Percentiles rank a stretch among this genome's conserved stretches.
phyloP scores from a whole-genome alignment of 2,329 filamentous ascomycete species.

The Aphanocladium album region DNA sequence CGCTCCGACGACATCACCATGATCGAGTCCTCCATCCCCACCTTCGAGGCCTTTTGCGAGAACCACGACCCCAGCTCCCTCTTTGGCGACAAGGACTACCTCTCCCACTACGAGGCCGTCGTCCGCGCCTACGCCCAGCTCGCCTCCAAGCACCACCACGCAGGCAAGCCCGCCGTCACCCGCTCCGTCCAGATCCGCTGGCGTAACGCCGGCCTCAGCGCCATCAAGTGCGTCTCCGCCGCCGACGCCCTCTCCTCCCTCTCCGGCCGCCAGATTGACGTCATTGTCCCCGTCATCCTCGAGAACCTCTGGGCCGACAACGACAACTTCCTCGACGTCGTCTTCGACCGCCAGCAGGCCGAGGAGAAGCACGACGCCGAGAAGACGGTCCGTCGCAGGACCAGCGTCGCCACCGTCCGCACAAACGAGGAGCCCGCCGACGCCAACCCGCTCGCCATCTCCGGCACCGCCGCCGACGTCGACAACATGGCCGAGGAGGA shows the following conservation, averaged over 20 bases:
- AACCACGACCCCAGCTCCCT: slow-evolving; percentile 83
- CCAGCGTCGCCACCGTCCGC: slow-evolving; percentile 73
- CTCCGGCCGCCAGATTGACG: slow-evolving; percentile 68
- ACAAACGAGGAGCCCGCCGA: slow-evolving; percentile 64
- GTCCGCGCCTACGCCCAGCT: slow-evolving; percentile 75
- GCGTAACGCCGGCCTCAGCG: slow-evolving; percentile 68
- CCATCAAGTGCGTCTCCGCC: slow-evolving; percentile 74
- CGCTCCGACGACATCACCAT: slow-evolving; percentile 84
- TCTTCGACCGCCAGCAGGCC: slow-evolving; percentile 62
- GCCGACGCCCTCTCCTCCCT: slow-evolving; percentile 75
- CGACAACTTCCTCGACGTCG: slow-evolving; percentile 61
- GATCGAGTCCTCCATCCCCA: slow-evolving; percentile 82
- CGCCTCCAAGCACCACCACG: slow-evolving; percentile 58
- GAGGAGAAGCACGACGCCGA: slow-evolving; percentile 66
- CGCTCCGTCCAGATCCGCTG: slow-evolving; percentile 74
- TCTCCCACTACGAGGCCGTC: slow-evolving; percentile 75
- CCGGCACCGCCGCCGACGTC: slow-evolving; percentile 68
- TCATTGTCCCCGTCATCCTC: slow-evolving; percentile 78
- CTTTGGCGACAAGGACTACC: slow-evolving; percentile 78
- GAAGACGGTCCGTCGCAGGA: slow-evolving; percentile 59
- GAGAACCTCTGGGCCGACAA: slow-evolving; percentile 78
- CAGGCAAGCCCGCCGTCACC: slow-evolving; percentile 53
- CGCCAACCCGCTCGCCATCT: slow-evolving; percentile 60
- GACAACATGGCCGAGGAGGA: slow-evolving; percentile 88
- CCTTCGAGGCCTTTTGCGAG: slow-evolving; percentile 83